A percentile compares a stretch with the other conserved stretches of the same genome.
Evolutionary conservation across 2,329 filamentous ascomycete species (phyloP).

Genomic region (Aspergillus amoenus): DNA sequence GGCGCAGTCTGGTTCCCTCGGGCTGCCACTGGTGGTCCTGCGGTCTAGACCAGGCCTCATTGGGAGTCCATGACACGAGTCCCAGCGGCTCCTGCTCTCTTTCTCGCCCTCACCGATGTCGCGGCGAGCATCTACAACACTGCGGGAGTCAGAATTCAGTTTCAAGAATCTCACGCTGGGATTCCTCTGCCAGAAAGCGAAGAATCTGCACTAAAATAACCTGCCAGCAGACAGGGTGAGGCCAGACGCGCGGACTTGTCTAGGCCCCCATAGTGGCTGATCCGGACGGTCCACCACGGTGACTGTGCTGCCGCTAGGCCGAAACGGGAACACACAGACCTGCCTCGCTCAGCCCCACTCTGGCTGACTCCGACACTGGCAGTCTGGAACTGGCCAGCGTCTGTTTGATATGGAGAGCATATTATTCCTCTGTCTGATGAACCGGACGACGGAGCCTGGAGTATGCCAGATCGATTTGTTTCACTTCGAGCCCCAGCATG

Average conservation of each 20-base stretch:
- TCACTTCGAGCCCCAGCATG: neutral
- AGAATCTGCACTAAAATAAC: constrained; percentile 1
- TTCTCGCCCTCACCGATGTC: neutral
- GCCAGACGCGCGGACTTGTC: constrained; percentile 17
- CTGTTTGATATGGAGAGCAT: no score
- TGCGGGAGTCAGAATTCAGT: neutral
- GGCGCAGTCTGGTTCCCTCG: constrained; percentile 8
- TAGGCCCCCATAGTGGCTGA: constrained; percentile 25
- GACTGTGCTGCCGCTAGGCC: constrained; percentile 14
- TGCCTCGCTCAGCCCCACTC: constrained; percentile 2
- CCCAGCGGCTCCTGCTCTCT: constrained; percentile 7
- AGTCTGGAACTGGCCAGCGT: no score
- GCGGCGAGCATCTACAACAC: neutral
- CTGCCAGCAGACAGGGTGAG: constrained; percentile 3
- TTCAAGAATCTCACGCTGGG: neutral
- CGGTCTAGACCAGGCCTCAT: constrained; percentile 24
- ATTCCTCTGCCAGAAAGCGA: neutral
- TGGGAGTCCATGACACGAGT: constrained; percentile 24
- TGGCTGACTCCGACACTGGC: neutral
- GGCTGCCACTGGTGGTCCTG: constrained; percentile 17
- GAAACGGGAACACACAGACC: constrained; percentile 21
- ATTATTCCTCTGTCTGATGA: no score
- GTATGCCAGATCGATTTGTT: no score
- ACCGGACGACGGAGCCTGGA: no score
- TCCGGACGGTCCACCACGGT: constrained; percentile 15